Conservation (phyloP, 208 protist genomes). For the Leptomonas seymouri region DNA sequence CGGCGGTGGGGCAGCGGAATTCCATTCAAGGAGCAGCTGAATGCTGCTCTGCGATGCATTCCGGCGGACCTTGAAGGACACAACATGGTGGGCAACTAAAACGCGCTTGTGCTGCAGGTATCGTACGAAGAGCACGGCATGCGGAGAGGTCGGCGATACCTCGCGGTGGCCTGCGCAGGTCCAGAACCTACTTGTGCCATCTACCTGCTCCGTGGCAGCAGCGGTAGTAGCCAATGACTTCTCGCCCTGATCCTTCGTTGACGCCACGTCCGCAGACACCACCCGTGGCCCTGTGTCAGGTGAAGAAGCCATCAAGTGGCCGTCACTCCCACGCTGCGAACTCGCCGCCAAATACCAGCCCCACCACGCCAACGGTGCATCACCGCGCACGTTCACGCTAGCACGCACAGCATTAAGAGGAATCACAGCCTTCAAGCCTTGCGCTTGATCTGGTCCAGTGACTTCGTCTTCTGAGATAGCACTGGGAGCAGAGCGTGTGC, state of each 20-base stretch:
- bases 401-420: slow-evolving; percentile 8
- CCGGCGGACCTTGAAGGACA: slow-evolving; percentile 18
- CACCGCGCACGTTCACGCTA: slow-evolving; percentile 33
- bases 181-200: neutral
- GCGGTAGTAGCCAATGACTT: neutral
- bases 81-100: slow-evolving; percentile 10
- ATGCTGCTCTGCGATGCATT: slow-evolving; percentile 19
- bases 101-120: slow-evolving; percentile 8
- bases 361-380: slow-evolving; percentile 35
- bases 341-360: slow-evolving; percentile 17
- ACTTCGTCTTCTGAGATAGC: no score
- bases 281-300: neutral
- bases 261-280: no score
- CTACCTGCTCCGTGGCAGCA: neutral
- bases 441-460: no score
- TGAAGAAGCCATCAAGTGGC: neutral
- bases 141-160: neutral
- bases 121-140: neutral
- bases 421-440: neutral
- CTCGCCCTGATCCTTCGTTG: neutral
- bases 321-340: neutral
- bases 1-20: neutral
- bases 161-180: slow-evolving; percentile 7
- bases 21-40: slow-evolving; percentile 32
- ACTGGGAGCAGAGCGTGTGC: no score